Conservation (phyloP, 1,139 yeast genomes). For the Hyphopichia burtonii region DNA sequence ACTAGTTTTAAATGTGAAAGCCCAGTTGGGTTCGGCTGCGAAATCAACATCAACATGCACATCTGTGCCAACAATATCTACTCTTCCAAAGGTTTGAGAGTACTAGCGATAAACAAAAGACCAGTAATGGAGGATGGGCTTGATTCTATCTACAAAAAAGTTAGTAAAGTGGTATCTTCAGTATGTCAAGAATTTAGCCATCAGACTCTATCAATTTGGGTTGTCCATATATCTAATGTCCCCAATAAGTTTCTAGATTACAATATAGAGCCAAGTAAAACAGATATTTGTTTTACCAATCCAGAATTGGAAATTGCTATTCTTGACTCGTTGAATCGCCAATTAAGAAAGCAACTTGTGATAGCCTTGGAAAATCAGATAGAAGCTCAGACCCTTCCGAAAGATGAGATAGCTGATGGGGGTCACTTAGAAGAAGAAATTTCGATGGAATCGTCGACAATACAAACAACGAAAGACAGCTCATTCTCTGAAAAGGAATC, state of each 20-base stretch:
- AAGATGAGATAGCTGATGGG: too few species aligned
- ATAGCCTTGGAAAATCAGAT: neutral
- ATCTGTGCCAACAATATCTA: too few species aligned
- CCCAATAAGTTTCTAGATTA: neutral
- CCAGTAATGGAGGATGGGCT: neutral
- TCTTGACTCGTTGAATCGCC: neutral
- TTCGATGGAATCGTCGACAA: neutral
- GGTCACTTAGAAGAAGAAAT: neutral
- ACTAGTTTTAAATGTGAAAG: too few species aligned
- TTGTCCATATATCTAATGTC: neutral
- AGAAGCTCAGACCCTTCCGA: too few species aligned
- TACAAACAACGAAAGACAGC: neutral
- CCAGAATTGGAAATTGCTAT: neutral
- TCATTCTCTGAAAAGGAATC: neutral
- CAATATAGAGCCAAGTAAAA: neutral
- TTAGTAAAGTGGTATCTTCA: neutral
- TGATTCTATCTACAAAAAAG: neutral
- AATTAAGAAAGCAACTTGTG: neutral
- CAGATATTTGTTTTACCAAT: neutral
- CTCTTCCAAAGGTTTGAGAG: neutral
- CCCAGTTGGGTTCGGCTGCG: too few species aligned
- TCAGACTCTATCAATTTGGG: neutral
- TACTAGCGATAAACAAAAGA: neutral
- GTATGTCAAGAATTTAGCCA: neutral
- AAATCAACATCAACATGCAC: too few species aligned